These are phyloP conservation scores for Clarireedia sp. DNA, from an alignment of 2,329 filamentous ascomycete genomes.

Conservation along the genomic window DNA sequence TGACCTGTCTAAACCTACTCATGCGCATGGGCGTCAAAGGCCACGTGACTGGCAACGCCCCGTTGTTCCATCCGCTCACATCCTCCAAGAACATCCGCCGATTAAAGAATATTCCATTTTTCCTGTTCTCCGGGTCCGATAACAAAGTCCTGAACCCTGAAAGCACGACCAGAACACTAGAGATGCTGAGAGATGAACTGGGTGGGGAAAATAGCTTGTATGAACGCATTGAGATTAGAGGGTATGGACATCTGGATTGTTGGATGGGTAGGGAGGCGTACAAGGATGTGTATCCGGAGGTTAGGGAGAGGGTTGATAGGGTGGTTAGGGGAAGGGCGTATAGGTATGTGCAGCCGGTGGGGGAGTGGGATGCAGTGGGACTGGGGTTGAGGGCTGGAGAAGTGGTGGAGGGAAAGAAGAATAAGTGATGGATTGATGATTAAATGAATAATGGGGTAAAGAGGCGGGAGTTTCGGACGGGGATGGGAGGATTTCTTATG, in stretches of 20 bases:
- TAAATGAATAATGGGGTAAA: too few relatives aligned
- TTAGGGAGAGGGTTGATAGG: conserved; percentile 47
- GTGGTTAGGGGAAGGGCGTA: conserved; percentile 31
- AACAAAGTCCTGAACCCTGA: conserved; percentile 49
- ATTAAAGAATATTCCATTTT: conserved; percentile 45
- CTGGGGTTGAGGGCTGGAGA: background rate
- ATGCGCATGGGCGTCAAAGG: conserved; percentile 48
- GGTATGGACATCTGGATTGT: conserved; percentile 53
- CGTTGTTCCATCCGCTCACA: conserved; percentile 39
- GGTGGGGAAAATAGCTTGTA: conserved; percentile 41
- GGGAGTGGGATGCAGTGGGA: conserved; percentile 18
- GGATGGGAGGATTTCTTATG: too few relatives aligned
- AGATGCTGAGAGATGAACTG: conserved; percentile 44
- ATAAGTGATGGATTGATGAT: background rate
- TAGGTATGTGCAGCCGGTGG: conserved; percentile 17
- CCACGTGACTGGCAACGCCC: conserved; percentile 44
- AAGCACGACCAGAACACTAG: conserved; percentile 46
- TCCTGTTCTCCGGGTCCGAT: conserved; percentile 48
- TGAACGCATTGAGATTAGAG: conserved; percentile 43
- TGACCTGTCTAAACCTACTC: conserved; percentile 47
- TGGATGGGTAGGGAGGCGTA: conserved; percentile 55
- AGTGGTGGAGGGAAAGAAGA: background rate
- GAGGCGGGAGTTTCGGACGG: too few relatives aligned
- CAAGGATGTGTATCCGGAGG: conserved; percentile 50
- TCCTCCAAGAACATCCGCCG: conserved; percentile 42